These are phyloP conservation scores for Penicillium aurantiogriseum DNA, from an alignment of 2,329 filamentous ascomycete species.

Conservation along the genomic window DNA sequence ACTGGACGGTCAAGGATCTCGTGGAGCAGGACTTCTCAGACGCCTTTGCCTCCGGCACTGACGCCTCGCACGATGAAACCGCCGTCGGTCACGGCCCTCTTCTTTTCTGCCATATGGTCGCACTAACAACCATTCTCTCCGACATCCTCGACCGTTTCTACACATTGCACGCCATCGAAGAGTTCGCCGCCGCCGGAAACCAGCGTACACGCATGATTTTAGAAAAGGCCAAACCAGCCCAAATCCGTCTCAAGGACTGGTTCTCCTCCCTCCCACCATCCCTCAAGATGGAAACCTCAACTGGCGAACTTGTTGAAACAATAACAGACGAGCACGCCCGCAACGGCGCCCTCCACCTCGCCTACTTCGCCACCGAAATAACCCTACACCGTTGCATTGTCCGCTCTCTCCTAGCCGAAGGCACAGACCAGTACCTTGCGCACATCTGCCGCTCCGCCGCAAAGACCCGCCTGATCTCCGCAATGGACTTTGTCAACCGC, in stretches of 20 bases:
- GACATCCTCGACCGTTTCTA: conserved; percentile 54
- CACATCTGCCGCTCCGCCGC: conserved; percentile 92
- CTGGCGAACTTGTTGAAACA: conserved; percentile 46
- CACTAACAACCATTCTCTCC: conserved; percentile 53
- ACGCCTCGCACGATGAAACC: conserved; percentile 31
- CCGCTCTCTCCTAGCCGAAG: conserved; percentile 64
- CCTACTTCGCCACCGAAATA: conserved; percentile 92
- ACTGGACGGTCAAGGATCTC: conserved; percentile 69
- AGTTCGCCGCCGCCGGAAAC: conserved; percentile 41
- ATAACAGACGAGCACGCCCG: conserved; percentile 42
- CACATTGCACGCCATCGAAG: conserved; percentile 49
- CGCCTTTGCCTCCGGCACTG: conserved; percentile 36
- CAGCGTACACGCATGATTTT: conserved; percentile 52
- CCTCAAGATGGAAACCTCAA: conserved; percentile 50
- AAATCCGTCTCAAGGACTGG: conserved; percentile 54
- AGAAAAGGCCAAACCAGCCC: conserved; percentile 54
- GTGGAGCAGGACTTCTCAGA: conserved; percentile 43
- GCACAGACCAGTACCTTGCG: conserved; percentile 73
- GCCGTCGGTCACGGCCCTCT: conserved; percentile 43
- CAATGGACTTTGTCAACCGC: conserved; percentile 96
- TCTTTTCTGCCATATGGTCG: conserved; percentile 54
- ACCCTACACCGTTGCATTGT: conserved; percentile 89
- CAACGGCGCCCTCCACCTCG: conserved; percentile 76
- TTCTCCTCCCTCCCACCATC: conserved; percentile 49
- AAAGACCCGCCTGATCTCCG: conserved; percentile 89